Percentiles rank a stretch among this genome's conserved stretches.
These are phyloP conservation scores for Durotheca rogersii DNA, from an alignment of 495 filamentous ascomycete species.

Conservation along the genomic window DNA sequence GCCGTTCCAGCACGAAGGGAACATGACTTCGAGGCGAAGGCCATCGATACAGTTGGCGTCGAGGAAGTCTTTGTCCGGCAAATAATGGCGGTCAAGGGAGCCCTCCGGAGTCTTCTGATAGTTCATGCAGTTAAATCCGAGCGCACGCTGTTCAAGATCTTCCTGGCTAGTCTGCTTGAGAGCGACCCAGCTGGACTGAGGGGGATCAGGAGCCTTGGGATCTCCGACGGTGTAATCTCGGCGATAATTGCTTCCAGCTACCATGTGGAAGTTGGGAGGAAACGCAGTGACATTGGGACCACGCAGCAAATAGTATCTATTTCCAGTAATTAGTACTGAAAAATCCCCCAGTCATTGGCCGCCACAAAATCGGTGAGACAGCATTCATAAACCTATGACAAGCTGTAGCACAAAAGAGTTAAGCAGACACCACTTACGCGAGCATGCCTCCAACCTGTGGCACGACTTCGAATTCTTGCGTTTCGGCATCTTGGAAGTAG, in stretches of 20 bases:
- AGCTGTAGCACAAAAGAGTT: not conserved
- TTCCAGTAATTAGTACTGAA: too few relatives aligned
- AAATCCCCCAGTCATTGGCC: conserved; percentile 23
- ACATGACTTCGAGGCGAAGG: conserved; percentile 79
- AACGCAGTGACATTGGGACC: conserved; percentile 67
- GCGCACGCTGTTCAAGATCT: conserved; percentile 72
- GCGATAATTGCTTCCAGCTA: conserved; percentile 68
- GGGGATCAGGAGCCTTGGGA: conserved; percentile 61
- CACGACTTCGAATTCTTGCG: conserved; percentile 46
- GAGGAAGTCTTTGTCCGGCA: conserved; percentile 77
- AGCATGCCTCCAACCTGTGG: conserved; percentile 62
- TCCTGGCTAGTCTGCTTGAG: conserved; percentile 59
- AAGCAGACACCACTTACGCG: conserved; percentile 46
- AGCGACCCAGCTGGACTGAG: conserved; percentile 66
- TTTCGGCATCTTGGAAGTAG: conserved; percentile 60
- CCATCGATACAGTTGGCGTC: conserved; percentile 76
- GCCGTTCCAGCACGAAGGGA: conserved; percentile 91
- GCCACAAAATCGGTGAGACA: not conserved
- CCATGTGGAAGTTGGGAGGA: conserved; percentile 78
- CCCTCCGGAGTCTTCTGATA: conserved; percentile 63
- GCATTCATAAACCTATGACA: too few relatives aligned
- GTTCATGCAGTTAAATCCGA: conserved; percentile 93
- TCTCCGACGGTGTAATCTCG: conserved; percentile 71
- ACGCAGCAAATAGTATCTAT: conserved; percentile 74
- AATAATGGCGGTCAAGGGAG: conserved; percentile 72